Evolutionary conservation across 208 protist genomes (phyloP), one percentile per base, ranked within the genome.

Genomic region (Polymyxa betae): DNA sequence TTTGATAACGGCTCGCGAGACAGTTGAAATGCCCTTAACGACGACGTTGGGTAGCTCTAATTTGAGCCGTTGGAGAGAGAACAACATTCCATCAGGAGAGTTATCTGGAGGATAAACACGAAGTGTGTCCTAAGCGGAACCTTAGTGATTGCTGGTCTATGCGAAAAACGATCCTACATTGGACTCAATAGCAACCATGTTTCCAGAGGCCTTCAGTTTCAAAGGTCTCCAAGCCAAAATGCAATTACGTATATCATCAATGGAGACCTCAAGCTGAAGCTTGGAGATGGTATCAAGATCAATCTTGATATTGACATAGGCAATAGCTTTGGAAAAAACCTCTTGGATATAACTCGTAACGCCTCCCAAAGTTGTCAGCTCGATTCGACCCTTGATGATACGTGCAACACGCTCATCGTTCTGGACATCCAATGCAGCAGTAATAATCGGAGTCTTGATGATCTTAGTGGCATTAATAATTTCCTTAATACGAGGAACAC

Each of bases 401-500:
- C 96, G 87, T 12, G 92, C 90, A 24, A 77, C 90, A 0, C n/a
- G 88, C 45, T 94, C 92, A 68, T 95, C 89, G 35, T 88, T 35
- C 0, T 93, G 64, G 12, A 91, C 91, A 10, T 94, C 92, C 29
- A 99, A 95, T 20, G 95, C 93, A 0, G 97, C 98, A 0, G 94
- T 98, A 60, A 99, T 97, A 78, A 99, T 98, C 0, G 99, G 99
- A 5, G 99, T 99, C 35, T 95, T 95, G 90, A 99, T 99, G 60
- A 95, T 98, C 68, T 97, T 96, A 88, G 96, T 96, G 0, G 98
- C 98, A 93, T 99, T 99, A 93, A 99, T 99, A 90, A 99, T 98
- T 93, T 99, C 98, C 77, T 99, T 97, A 72, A 99, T 97, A 32
- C 96, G 91, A 46, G 95, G 96, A 38, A 97, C 96, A 91, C 95